Conservation (phyloP, 257 asterid species). For the Jacaranda mimosifolia region DNA sequence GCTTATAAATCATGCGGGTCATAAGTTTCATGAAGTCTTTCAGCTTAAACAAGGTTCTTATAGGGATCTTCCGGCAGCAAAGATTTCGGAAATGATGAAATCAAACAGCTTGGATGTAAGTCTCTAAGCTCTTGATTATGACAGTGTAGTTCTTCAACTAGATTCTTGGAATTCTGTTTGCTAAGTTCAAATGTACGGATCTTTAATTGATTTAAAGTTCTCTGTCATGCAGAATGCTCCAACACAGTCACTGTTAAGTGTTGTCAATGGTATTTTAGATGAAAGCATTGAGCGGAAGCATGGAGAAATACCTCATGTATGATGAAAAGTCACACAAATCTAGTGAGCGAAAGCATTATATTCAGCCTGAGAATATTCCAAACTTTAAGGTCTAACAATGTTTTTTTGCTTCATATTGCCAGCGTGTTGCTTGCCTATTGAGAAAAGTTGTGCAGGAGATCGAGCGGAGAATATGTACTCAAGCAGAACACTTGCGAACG, state of each 20-base stretch:
- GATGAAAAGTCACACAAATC: constrained; percentile 25
- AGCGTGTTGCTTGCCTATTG: constrained; percentile 90
- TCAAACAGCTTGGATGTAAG: constrained; percentile 92
- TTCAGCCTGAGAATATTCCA: neutral
- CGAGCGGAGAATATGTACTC: constrained; percentile 89
- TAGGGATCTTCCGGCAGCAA: constrained; percentile 78
- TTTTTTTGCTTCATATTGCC: constrained; percentile 35
- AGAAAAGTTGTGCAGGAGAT: constrained; percentile 96
- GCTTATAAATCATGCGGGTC: constrained; percentile 57
- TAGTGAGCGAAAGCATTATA: neutral
- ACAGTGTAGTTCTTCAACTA: neutral
- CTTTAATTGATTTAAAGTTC: constrained; percentile 21
- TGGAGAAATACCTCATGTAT: constrained; percentile 92
- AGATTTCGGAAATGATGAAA: constrained; percentile 89
- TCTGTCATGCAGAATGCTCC: constrained; percentile 82
- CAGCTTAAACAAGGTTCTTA: constrained; percentile 81
- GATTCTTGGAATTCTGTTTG: constrained; percentile 17
- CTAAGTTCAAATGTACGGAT: neutral
- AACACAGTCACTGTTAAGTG: constrained; percentile 87
- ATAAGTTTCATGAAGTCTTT: constrained; percentile 83
- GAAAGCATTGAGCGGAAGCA: constrained; percentile 85
- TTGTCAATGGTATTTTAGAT: constrained; percentile 81
- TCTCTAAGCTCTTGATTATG: constrained; percentile 27
- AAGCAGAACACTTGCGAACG: constrained; percentile 83
- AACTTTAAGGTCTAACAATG: constrained; percentile 18